These are phyloP conservation scores for Nakazawaea sp. DNA, from an alignment of 805 yeast genomes.

Conservation along the genomic window DNA sequence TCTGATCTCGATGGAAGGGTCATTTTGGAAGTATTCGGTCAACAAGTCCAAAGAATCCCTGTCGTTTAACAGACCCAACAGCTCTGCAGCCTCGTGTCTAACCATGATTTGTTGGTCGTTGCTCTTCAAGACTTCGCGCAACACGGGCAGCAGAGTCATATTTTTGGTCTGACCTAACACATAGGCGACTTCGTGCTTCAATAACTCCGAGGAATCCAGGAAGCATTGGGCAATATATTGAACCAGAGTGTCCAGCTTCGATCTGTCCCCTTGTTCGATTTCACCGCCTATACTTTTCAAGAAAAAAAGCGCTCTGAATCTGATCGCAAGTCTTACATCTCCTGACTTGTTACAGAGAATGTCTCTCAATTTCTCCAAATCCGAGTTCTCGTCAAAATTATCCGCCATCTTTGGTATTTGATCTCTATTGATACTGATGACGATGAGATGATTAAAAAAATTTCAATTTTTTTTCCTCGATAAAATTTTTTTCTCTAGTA, in stretches of 20 bases:
- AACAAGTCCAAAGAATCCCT: conserved; percentile 61
- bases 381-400: conserved; percentile 18
- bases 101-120: conserved; percentile 84
- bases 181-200: conserved; percentile 97
- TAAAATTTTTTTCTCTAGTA: background rate
- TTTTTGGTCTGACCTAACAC: conserved; percentile 95
- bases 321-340: conserved; percentile 65
- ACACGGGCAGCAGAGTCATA: conserved; percentile 64
- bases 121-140: conserved; percentile 65
- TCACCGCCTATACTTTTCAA: conserved; percentile 83
- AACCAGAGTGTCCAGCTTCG: conserved; percentile 56
- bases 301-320: conserved; percentile 93
- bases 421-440: background rate
- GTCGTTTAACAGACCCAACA: conserved; percentile 93
- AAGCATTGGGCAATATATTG: conserved; percentile 84
- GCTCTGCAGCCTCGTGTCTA: conserved; percentile 99
- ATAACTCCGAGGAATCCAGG: conserved; percentile 72
- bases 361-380: conserved; percentile 66
- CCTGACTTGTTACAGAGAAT: conserved; percentile 61
- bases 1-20: conserved; percentile 78
- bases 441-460: background rate
- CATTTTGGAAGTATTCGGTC: conserved; percentile 55
- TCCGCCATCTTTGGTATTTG: background rate
- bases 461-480: background rate
- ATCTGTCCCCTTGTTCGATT: conserved; percentile 39